Base-by-base conservation (phyloP, 164 flowering plant genomes). In the Liquidambar formosana region DNA sequence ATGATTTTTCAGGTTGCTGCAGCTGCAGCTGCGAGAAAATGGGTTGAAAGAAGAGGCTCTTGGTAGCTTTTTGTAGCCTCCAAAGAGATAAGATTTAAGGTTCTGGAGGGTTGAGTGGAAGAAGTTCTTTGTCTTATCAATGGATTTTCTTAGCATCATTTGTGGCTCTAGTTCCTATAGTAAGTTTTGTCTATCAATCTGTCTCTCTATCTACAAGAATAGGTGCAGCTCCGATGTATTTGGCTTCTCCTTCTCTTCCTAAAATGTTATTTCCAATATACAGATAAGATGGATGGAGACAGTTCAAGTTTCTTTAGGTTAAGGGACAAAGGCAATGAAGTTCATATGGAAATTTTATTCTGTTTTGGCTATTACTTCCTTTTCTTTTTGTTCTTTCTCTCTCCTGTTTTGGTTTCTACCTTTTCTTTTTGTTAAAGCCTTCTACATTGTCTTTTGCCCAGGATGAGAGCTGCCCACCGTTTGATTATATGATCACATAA, bases 61-160 rank as follows among this genome's bases (percentile, higher is more conserved):
- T 66, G 87, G 83, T 15, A 86, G 81, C 71, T 79, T 80, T 26
- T 81, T 64, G 64, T 82, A 85, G 6, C 84, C 79, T 51, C 77
- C 77, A 44, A 68, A 79, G 70, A 84, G 61, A 8, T 81, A 38
- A 16, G 80, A 70, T 66, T 79, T 89, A 73, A 90, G 74, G 70
- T 61, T 84, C 54, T 63, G 61, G 53, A 84, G 67, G 46, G 80
- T 68, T 66, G 61, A 73, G 33, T 61, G 66, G 4, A 75, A 73
- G 73, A 72, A 64, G 23, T 27, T 67, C 53, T 69, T 73, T 65
- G 75, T 71, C 22, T 70, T 81, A 12, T 71, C 26, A 53, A 73
- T 54, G 75, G 81, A 69, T 33, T 69, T 64, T 49, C 53, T 73
- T 25, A 67, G 44, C 73, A 41, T 67, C 79, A 72, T 79, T 43